Evolutionary conservation across 306 rosid species (phyloP), one percentile per base, ranked within the genome.

Genomic region (Fragaria iinumae): DNA sequence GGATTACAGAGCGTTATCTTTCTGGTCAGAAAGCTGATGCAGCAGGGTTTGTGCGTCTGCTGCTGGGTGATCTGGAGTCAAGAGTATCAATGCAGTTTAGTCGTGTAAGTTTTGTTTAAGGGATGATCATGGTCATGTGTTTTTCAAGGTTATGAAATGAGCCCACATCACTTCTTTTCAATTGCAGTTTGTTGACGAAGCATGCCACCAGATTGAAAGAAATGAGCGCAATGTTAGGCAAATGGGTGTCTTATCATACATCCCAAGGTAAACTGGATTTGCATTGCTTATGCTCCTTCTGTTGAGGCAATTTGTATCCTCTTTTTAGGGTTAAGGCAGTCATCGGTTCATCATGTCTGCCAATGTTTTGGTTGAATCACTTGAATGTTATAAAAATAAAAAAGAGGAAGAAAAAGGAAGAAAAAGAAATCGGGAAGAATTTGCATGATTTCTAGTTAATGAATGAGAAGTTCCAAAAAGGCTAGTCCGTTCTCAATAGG

Each of bases 141-240:
- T 32, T 81, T 79, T 50, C 47, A 69, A 75, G 41, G 64, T 76
- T 70, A 78, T 47, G 71, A 55, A 72, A 82, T 79, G 73, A 77
- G 52, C 65, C 49, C 73, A 29, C 68, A 55, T 74, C 41, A 59
- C 72, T 72, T 79, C 65, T 75, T 64, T 57, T 78, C 45, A 82
- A 32, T 79, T 82, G 79, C 90, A 95, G 99, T 92, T 87, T 87
- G 92, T 95, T 67, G 97, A 95, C 69, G 99, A 90, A 78, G 93
- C 97, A 70, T 88, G 97, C 86, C 93, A 87, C 87, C 97, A 95
- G 83, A 90, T 95, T 85, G 99, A 95, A 89, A 89, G 86, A 85
- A 70, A 86, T 70, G 99, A 95, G 71, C 95, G 97, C 72, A 95
- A 89, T 87, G 90, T 78, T 47, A 89, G 96, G 62, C 97, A 90